A percentile compares a stretch with the other conserved stretches of the same genome.
Conservation (phyloP, 176 grass and related monocot species). For the Eleusine indica region DNA sequence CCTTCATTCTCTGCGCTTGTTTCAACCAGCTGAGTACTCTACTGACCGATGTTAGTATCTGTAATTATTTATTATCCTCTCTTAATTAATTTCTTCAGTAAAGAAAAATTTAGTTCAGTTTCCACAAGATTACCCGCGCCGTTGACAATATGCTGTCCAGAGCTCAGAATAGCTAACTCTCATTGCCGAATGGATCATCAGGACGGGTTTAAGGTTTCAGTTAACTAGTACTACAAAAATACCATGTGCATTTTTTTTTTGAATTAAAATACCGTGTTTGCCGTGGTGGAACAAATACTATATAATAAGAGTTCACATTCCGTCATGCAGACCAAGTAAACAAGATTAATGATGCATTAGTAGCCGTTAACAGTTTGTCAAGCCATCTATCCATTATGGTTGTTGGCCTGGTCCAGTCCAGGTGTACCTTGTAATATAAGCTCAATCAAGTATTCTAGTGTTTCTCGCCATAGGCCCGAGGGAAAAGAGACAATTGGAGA, state of each 20-base stretch:
- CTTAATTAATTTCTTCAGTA: too few relatives aligned
- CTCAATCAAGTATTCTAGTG: background rate
- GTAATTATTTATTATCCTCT: too few relatives aligned
- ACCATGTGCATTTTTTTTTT: background rate
- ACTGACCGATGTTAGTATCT: too few relatives aligned
- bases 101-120: background rate
- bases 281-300: background rate
- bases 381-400: background rate
- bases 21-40: too few relatives aligned
- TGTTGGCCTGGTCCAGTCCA: background rate
- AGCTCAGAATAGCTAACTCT: background rate
- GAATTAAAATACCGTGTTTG: background rate
- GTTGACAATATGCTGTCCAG: background rate
- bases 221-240: background rate
- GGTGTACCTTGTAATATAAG: background rate
- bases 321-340: background rate
- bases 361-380: constrained; percentile 22
- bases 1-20: too few relatives aligned
- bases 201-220: background rate
- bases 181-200: background rate
- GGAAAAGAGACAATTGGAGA: background rate
- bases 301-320: background rate
- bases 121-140: too few relatives aligned
- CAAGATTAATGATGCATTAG: background rate
- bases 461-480: background rate